Conservation (phyloP, 139 green algal genomes). For the Pleodorina starrii region DNA sequence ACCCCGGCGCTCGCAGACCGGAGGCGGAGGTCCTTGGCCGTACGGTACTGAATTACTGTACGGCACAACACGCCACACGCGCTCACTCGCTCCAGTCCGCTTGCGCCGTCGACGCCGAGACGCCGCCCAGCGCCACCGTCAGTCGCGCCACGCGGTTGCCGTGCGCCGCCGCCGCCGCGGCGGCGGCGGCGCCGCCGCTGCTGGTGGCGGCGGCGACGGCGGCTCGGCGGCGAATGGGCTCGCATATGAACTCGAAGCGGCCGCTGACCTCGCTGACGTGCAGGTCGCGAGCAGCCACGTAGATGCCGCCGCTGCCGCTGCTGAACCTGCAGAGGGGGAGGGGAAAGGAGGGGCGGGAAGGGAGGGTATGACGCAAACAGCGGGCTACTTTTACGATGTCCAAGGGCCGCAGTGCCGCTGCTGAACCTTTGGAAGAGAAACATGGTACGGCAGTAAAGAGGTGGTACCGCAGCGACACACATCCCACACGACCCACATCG, state of each 20-base stretch:
- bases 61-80: background rate
- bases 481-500: too few relatives aligned
- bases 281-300: slow-evolving; percentile 79
- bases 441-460: background rate
- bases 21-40: too few relatives aligned
- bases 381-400: too few relatives aligned
- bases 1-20: too few relatives aligned
- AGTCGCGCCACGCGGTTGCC: slow-evolving; percentile 7
- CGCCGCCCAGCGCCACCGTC: slow-evolving; percentile 36
- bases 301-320: slow-evolving; percentile 79
- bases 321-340: slow-evolving; percentile 68
- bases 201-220: background rate
- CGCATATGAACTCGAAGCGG: slow-evolving; percentile 50
- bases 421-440: slow-evolving; percentile 69
- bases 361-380: too few relatives aligned
- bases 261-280: slow-evolving; percentile 79
- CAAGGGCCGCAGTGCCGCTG: too few relatives aligned
- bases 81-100: slow-evolving; percentile 51
- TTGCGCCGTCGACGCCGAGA: slow-evolving; percentile 40
- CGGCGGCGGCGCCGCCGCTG: background rate
- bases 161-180: background rate
- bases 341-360: background rate
- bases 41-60: background rate
- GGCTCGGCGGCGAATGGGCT: background rate
- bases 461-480: too few relatives aligned